A percentile compares a stretch with the other conserved stretches of the same genome.
Conservation (phyloP, 495 filamentous ascomycete genomes). For the Aspergillus panamensis region DNA sequence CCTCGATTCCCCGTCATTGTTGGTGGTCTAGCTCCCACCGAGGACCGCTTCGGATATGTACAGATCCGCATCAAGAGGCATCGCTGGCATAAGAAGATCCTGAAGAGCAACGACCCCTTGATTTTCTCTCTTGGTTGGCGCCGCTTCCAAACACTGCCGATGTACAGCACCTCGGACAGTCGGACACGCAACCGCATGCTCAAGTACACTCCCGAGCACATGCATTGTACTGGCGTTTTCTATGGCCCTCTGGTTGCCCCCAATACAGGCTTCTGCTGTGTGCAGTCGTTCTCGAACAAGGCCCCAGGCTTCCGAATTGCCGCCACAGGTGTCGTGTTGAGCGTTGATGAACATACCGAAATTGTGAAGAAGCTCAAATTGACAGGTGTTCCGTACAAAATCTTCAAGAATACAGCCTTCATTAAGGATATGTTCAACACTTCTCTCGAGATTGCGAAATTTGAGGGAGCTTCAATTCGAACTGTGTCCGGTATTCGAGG, state of each 20-base stretch:
- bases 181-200: slow-evolving; percentile 94
- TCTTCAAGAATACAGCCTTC: slow-evolving; percentile 98
- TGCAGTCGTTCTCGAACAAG: slow-evolving; percentile 85
- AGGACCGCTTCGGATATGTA: slow-evolving; percentile 92
- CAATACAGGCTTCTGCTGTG: slow-evolving; percentile 90
- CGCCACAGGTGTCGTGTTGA: slow-evolving; percentile 87
- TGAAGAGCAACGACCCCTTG: slow-evolving; percentile 95
- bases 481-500: slow-evolving; percentile 94
- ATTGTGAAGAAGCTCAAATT: slow-evolving; percentile 99
- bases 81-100: slow-evolving; percentile 97
- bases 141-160: slow-evolving; percentile 84
- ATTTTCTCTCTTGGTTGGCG: slow-evolving; percentile 98
- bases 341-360: slow-evolving; percentile 88
- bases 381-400: slow-evolving; percentile 87
- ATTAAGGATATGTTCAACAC: slow-evolving; percentile 98
- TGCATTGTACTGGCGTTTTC: slow-evolving; percentile 96
- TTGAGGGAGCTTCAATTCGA: slow-evolving; percentile 91
- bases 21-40: slow-evolving; percentile 83
- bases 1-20: slow-evolving; percentile 82
- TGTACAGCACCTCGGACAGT: slow-evolving; percentile 92
- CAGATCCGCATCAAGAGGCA: slow-evolving; percentile 96
- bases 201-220: slow-evolving; percentile 96
- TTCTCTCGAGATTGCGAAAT: slow-evolving; percentile 91
- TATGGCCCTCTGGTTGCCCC: slow-evolving; percentile 92
- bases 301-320: slow-evolving; percentile 91